Conservation (phyloP, 495 filamentous ascomycete species). For the Penicillium malachiteum region DNA sequence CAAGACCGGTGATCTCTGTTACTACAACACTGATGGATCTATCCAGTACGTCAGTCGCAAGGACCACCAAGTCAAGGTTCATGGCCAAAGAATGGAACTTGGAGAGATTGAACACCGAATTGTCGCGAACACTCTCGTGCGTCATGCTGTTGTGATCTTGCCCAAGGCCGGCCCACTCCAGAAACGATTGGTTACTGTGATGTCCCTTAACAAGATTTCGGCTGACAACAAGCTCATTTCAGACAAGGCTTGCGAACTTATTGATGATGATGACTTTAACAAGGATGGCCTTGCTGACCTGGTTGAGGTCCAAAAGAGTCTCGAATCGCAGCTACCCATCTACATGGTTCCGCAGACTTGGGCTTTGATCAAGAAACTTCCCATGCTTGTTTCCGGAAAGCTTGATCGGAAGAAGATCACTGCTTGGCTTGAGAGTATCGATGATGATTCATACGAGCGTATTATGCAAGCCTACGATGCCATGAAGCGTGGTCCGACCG, state of each 20-base stretch:
- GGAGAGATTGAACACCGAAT: slow-evolving; percentile 49
- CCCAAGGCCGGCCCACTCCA: slow-evolving; percentile 40
- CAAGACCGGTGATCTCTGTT: slow-evolving; percentile 52
- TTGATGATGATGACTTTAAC: slow-evolving; percentile 25
- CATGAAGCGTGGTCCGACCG: slow-evolving; percentile 26
- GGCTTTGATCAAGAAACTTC: slow-evolving; percentile 42
- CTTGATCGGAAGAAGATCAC: slow-evolving; percentile 48
- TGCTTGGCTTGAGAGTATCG: slow-evolving; percentile 42
- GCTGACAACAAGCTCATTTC: slow-evolving; percentile 31
- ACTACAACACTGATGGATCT: slow-evolving; percentile 53
- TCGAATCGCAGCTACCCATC: slow-evolving; percentile 38
- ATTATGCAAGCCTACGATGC: slow-evolving; percentile 42
- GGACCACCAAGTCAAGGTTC: slow-evolving; percentile 65
- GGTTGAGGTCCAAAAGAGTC: slow-evolving; percentile 35
- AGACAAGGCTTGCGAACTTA: slow-evolving; percentile 35
- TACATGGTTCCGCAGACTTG: slow-evolving; percentile 53
- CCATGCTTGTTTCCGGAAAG: slow-evolving; percentile 51
- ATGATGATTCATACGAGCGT: slow-evolving; percentile 33
- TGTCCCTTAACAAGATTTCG: slow-evolving; percentile 37
- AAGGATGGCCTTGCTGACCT: slow-evolving; percentile 28
- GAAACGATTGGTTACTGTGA: slow-evolving; percentile 42
- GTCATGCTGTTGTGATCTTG: slow-evolving; percentile 49
- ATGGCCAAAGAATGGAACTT: slow-evolving; percentile 68
- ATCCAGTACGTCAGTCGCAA: slow-evolving; percentile 58
- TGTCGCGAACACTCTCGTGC: slow-evolving; percentile 28